Evolutionary conservation across 2,329 filamentous ascomycete genomes (phyloP), one percentile per base, ranked within the genome.

Genomic region (Apiospora sp.): DNA sequence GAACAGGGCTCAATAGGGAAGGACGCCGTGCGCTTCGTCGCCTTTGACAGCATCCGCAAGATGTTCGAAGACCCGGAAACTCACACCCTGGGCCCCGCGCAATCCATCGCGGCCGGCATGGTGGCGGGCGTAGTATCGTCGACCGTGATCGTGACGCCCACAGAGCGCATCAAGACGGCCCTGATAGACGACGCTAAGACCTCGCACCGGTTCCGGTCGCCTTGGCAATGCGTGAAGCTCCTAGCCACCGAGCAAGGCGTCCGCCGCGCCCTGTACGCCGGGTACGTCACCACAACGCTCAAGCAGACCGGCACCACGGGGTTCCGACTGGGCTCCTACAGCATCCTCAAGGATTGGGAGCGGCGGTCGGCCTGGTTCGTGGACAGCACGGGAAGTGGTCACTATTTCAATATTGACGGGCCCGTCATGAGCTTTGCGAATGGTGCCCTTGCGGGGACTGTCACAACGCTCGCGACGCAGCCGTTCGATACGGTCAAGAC

Each of bases 401-500:
- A 71, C 14, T 76, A 75, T 4, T 37, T 77, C 51, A 68, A 73
- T 4, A 78, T 79, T 43, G 75, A 80, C 58, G 71, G 88, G 86
- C 12, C 75, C 2, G 30, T 75, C 24, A 69, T 58, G 19, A 81
- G 80, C 75, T 89, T 86, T 71, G 85, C 77, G n/a, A 83, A 84
- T 69, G 81, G 81, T 64, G 81, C 81, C 1, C 73, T 81, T 14
- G 82, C 83, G 1, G 82, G 82, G 22, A 80, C 78, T 1, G 74
- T 83, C 84, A 88, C 70, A 77, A 81, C 80, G 61, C 76, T 91
- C 2, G 89, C 90, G 0, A 90, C 88, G 16, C 88, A 90, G 79
- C 88, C 88, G 0, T 90, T 90, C 75, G 88, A 90, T 75, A 87
- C 87, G n/a, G 85, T 90, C 73, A 91, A 91, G 82, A 91, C 89